Base-by-base conservation (phyloP, 169 alveolate genomes). In the Plasmodium gaboni region DNA sequence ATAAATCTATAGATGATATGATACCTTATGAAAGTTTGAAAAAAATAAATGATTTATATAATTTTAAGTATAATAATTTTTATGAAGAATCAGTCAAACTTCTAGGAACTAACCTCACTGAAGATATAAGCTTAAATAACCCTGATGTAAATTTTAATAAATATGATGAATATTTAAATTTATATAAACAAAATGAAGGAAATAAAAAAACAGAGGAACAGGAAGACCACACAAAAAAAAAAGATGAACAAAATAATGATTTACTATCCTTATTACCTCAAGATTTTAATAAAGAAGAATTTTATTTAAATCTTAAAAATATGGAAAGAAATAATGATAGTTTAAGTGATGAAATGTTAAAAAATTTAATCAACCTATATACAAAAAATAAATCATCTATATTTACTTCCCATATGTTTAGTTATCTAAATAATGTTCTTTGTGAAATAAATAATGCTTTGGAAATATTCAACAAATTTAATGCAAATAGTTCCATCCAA, bases 341-440 rank as follows among this genome's bases (percentile, higher is more conserved):
- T 53, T 57, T 83, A 83, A 83, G 83, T 12, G 91, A 83, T 83
- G 91, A 83, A 69, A 83, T 83, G 91, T 48, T 83, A 70, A 42
- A 63, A 59, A 83, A 83, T 38, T 15, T 83, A 70, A 83, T 83
- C 19, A 69, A 26, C 65, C 83, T 83, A n/a, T 83, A 83, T 83
- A 63, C 91, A 3, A 71, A 68, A 57, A 83, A 83, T 26, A 83
- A 83, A 83, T 67, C 91, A 24, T 83, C 91, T 32, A 83, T 83
- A n/a, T 68, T 83, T 13, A 70, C 91, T 55, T 83, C 91, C 1
- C 91, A 83, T 32, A 67, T 83, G 91, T 69, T 67, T 46, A 83
- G 73, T 19, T 83, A 83, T 48, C 46, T 83, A 63, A 83, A 70
- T 59, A 83, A 67, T 59, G 91, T 83, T 55, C 26, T 83, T 50